A percentile compares a stretch with the other conserved stretches of the same genome.
Conservation (phyloP, 352 stramenopile genomes). For the Globisporangium iwayamae region DNA sequence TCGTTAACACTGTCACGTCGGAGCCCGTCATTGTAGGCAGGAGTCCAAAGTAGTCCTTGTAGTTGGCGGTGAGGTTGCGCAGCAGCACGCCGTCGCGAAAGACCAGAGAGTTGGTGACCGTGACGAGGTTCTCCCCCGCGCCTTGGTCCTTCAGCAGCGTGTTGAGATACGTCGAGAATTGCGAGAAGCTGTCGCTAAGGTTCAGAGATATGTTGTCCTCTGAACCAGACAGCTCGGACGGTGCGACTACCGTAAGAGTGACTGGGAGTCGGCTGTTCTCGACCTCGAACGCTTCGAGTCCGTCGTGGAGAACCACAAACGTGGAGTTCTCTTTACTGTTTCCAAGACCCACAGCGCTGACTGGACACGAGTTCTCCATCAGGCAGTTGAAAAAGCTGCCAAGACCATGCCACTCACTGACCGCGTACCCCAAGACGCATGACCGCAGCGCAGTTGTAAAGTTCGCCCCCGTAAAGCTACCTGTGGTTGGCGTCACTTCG, state of each 20-base stretch:
- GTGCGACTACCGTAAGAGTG: neutral
- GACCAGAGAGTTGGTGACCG: neutral
- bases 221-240: neutral
- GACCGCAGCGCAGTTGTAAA: neutral
- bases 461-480: constrained; percentile 4
- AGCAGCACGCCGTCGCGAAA: neutral
- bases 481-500: constrained; percentile 1
- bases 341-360: neutral
- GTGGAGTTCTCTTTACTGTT: neutral
- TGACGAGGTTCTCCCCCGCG: neutral
- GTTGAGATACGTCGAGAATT: constrained; percentile 3
- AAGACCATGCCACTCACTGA: neutral
- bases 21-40: neutral
- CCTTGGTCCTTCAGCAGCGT: neutral
- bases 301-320: constrained; percentile 1
- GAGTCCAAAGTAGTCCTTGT: neutral
- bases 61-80: constrained; percentile 3
- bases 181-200: neutral
- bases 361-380: constrained; percentile 9
- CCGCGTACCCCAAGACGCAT: constrained; percentile 2
- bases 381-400: constrained; percentile 13
- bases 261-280: neutral
- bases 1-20: neutral
- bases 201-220: neutral
- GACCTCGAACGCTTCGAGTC: constrained; percentile 1